Conservation (phyloP, 495 filamentous ascomycete species). For the Aspergillus taichungensis region DNA sequence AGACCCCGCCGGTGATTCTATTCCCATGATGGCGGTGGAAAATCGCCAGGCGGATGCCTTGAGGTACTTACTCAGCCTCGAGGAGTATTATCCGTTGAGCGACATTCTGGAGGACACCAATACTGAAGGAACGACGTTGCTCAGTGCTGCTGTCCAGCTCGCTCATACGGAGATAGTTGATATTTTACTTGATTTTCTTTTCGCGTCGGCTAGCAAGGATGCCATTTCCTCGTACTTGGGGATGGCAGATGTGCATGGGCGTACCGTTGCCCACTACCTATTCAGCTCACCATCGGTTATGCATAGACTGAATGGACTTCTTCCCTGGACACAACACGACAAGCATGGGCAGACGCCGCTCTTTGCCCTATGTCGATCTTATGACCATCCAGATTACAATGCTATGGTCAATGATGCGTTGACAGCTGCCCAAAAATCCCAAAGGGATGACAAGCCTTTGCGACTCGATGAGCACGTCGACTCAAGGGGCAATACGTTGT, state of each 20-base stretch:
- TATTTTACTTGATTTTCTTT: conserved; percentile 60
- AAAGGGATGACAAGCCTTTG: conserved; percentile 68
- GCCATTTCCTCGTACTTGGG: conserved; percentile 57
- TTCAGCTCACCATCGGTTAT: conserved; percentile 85
- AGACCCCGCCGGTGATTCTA: conserved; percentile 70
- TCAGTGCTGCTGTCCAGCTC: conserved; percentile 90
- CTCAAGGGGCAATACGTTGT: conserved; percentile 80
- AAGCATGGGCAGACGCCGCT: conserved; percentile 95
- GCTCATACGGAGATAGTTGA: conserved; percentile 68
- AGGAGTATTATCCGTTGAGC: conserved; percentile 59
- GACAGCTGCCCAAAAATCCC: conserved; percentile 59
- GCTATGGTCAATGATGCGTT: conserved; percentile 77
- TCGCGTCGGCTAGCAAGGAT: conserved; percentile 41
- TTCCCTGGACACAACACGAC: conserved; percentile 87
- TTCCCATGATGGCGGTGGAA: conserved; percentile 95
- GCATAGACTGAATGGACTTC: conserved; percentile 56
- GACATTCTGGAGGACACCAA: conserved; percentile 74
- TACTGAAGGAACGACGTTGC: conserved; percentile 77
- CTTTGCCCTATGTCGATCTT: conserved; percentile 88
- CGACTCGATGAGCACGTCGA: conserved; percentile 94
- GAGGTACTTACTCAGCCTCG: conserved; percentile 66
- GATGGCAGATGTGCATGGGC: conserved; percentile 71
- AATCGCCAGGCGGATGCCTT: conserved; percentile 59
- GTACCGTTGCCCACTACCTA: conserved; percentile 90
- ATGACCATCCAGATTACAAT: conserved; percentile 83